Percentiles rank a stretch among this genome's conserved stretches.
Evolutionary conservation across 768 basidiomycete genomes (phyloP).

Genomic region (Amylocystis lapponica): DNA sequence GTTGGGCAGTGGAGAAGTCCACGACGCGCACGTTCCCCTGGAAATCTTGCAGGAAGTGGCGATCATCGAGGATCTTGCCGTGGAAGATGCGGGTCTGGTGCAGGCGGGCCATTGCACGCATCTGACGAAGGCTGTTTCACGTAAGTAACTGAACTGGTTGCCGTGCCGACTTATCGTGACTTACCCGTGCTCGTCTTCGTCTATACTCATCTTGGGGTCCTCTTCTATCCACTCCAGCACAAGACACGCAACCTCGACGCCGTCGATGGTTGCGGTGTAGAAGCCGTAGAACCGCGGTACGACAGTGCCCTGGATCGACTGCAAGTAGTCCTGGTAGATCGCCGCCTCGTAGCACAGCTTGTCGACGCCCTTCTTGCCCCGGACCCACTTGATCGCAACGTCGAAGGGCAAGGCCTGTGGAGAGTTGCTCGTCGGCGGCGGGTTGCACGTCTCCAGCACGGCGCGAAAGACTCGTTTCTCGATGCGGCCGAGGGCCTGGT

Average conservation of each 20-base stretch:
- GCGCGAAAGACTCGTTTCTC: constrained; percentile 6
- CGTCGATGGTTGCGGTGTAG: constrained; percentile 25
- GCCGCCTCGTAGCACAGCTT: constrained; percentile 28
- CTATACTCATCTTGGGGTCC: constrained; percentile 19
- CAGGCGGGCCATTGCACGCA: constrained; percentile 29
- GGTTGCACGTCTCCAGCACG: constrained; percentile 2
- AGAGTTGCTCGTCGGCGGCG: neutral
- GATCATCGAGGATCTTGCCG: constrained; percentile 25
- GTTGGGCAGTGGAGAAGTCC: constrained; percentile 23
- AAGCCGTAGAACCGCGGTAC: constrained; percentile 36
- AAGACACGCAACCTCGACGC: constrained; percentile 26
- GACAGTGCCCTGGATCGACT: constrained; percentile 30
- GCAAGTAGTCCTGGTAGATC: constrained; percentile 30
- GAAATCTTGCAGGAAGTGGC: constrained; percentile 27
- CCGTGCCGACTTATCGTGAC: neutral
- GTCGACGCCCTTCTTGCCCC: constrained; percentile 16
- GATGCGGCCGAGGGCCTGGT: too few relatives aligned
- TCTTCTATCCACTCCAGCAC: constrained; percentile 35
- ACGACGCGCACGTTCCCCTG: constrained; percentile 28
- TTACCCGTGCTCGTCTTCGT: constrained; percentile 6
- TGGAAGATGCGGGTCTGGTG: constrained; percentile 34
- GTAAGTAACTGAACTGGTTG: neutral
- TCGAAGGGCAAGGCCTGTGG: neutral
- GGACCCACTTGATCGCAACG: constrained; percentile 32
- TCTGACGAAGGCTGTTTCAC: constrained; percentile 20